phyloP scores from a whole-genome alignment of 352 stramenopile genomes.

The Globisporangium cystogenes region DNA sequence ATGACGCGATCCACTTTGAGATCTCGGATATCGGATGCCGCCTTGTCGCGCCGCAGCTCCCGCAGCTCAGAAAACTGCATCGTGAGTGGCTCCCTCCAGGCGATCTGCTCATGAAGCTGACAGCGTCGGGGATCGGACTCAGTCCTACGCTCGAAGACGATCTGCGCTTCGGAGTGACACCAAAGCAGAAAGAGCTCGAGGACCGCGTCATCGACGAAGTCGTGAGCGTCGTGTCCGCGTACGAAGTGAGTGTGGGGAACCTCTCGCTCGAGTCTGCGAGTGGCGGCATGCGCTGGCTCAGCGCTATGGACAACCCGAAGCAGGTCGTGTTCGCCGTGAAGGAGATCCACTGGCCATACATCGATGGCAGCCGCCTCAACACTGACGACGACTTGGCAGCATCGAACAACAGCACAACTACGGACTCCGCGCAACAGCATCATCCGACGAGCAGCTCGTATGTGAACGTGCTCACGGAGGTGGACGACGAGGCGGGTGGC shows the following conservation, averaged over 20 bases:
- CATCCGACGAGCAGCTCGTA: slow-evolving; percentile 26
- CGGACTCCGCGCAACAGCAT: not conserved
- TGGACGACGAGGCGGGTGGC: slow-evolving; percentile 54
- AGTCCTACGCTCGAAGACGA: slow-evolving; percentile 39
- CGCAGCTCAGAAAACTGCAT: slow-evolving; percentile 38
- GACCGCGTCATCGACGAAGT: slow-evolving; percentile 71
- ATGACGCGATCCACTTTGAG: slow-evolving; percentile 55
- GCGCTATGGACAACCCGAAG: slow-evolving; percentile 32
- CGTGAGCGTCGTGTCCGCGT: slow-evolving; percentile 54
- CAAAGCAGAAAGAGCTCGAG: slow-evolving; percentile 60
- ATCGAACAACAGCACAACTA: not conserved
- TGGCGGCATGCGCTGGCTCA: slow-evolving; percentile 20
- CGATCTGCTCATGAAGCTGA: slow-evolving; percentile 50
- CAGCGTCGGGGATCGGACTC: slow-evolving; percentile 53
- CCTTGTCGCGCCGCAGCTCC: slow-evolving; percentile 39
- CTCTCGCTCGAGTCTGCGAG: slow-evolving; percentile 20
- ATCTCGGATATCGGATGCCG: slow-evolving; percentile 55
- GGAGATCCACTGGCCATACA: slow-evolving; percentile 78
- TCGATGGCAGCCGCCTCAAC: slow-evolving; percentile 14
- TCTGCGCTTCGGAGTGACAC: slow-evolving; percentile 23
- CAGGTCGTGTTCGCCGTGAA: slow-evolving; percentile 71
- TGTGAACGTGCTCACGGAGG: slow-evolving; percentile 61
- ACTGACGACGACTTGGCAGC: slow-evolving; percentile 7
- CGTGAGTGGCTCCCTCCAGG: slow-evolving; percentile 34
- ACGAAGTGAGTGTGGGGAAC: slow-evolving; percentile 47